Evolutionary conservation across 768 basidiomycete genomes (phyloP), one percentile per base, ranked within the genome.

Genomic region (Macrocybe gigantea): DNA sequence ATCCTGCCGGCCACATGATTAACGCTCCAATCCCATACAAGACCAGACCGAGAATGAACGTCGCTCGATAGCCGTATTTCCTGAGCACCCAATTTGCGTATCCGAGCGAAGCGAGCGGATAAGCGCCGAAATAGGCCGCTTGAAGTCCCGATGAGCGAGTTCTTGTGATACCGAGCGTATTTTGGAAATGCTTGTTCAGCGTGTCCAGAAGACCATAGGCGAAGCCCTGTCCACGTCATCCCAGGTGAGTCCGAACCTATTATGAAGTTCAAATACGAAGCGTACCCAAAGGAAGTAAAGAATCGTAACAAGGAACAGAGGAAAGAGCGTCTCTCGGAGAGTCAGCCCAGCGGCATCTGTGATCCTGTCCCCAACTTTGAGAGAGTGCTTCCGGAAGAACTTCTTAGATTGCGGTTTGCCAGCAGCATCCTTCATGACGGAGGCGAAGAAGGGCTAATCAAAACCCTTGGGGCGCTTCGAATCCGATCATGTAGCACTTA

Each of bases 71-170:
- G 6, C 65, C 65, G 32, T 55, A 65, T 6, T 63, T 54, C 1
- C 65, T 55, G n/a, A 67, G 51, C 6, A 67, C 55, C 63, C 63
- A 65, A 46, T 65, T 65, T 3, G 61, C 64, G 33, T 65, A 67
- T 3, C 64, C 62, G 9, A 67, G 59, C 4, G 64, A 63, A 1
- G 65, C 65, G 12, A 67, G 51, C 2, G 65, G 65, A 38, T 67
- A 67, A 5, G 65, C 65, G 29, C 65, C 65, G 30, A 67, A 67
- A 41, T 67, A 67, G 5, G 65, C 65, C 0, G 64, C 65, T 51
- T 67, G 65, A 5, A 67, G 56, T 3, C 65, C 65, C 1, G 64
- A 65, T 7, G 65, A 67, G 13, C 64, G 62, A 8, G 65, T 65
- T 3, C 64, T 57, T 2, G 65, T 67, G 11, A 67, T 65, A 6